Base-by-base conservation (phyloP, 2,329 filamentous ascomycete genomes). In the Nothomitra cinnamomea region DNA sequence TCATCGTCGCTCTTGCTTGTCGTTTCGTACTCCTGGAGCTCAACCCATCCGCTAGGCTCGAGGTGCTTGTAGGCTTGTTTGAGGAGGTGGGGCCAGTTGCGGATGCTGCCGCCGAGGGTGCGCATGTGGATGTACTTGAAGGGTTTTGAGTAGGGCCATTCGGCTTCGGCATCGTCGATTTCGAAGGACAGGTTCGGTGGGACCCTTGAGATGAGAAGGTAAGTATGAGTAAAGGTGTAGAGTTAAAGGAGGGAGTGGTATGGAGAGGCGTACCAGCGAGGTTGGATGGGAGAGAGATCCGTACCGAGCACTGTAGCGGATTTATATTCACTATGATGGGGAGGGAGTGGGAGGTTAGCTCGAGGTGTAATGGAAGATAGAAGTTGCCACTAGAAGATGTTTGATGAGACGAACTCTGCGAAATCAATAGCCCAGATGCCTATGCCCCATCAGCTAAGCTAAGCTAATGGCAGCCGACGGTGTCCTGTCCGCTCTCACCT, bases 1-100 rank as follows among this genome's bases (percentile, higher is more conserved):
- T 60, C 66, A 54, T 76, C 73, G 50, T 74, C 71, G 48, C 66
- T 71, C 22, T 60, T 62, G 0, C 67, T 58, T 1, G 63, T 62
- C 2, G 69, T 64, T 17, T 48, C 42, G n/a, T 13, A n/a, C 21
- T 56, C 54, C 19, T 52, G n/a, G 12, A 38, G 12, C 48, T 57
- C 55, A 19, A 57, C 22, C 52, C 55, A 55, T 3, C 56, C 56
- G 22, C 55, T 43, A 13, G 55, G 52, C 13, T 49, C 47, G 4
- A 56, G 51, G 7, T 57, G 50, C 15, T 35, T 56, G n/a, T 32
- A 15, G 1, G 17, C 15, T 21, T 53, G 52, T 4, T 3, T 12
- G 2, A 45, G 12, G 10, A 53, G 25, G 15, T 48, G 32, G 13
- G 38, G 10, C 41, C 38, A 22, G 19, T 53, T 17, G 10, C 36